A percentile compares a stretch with the other conserved stretches of the same genome.
Conservation (phyloP, 2,329 filamentous ascomycete species). For the Conoideocrella luteorostrata region DNA sequence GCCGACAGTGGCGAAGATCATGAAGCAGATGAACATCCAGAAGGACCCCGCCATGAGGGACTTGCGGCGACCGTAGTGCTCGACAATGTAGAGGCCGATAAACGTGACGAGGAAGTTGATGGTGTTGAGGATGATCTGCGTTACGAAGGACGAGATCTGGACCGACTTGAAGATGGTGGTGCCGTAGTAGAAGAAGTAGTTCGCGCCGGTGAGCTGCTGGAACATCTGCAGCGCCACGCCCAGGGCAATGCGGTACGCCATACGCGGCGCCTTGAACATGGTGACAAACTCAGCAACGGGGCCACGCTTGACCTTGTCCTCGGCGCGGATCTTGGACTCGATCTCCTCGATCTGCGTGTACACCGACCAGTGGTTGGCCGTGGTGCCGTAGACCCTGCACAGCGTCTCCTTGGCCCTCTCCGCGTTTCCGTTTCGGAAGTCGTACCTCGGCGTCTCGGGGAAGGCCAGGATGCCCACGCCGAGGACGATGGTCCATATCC, state of each 20-base stretch:
- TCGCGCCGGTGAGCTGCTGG: constrained; percentile 63
- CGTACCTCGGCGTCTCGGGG: constrained; percentile 46
- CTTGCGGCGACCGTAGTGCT: constrained; percentile 58
- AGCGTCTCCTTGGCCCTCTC: constrained; percentile 42
- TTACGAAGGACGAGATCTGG: constrained; percentile 54
- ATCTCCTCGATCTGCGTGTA: constrained; percentile 48
- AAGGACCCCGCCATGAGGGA: constrained; percentile 56
- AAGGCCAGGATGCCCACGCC: constrained; percentile 43
- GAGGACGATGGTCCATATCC: constrained; percentile 42
- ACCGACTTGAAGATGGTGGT: constrained; percentile 44
- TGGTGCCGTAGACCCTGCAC: constrained; percentile 40
- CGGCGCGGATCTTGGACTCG: constrained; percentile 44
- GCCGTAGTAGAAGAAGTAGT: constrained; percentile 61
- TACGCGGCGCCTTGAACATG: constrained; percentile 59
- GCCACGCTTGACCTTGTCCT: constrained; percentile 32
- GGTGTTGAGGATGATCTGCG: constrained; percentile 59
- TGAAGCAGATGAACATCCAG: constrained; percentile 56
- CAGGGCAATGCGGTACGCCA: constrained; percentile 55
- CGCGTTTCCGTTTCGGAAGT: constrained; percentile 39
- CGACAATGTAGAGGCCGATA: constrained; percentile 62
- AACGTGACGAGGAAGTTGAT: constrained; percentile 65
- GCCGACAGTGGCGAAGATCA: constrained; percentile 49
- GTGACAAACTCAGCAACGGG: constrained; percentile 42
- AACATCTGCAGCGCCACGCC: constrained; percentile 57
- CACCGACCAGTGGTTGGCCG: constrained; percentile 36